Base-by-base conservation (phyloP, 805 yeast genomes). In the Candida ascalaphidarum region DNA sequence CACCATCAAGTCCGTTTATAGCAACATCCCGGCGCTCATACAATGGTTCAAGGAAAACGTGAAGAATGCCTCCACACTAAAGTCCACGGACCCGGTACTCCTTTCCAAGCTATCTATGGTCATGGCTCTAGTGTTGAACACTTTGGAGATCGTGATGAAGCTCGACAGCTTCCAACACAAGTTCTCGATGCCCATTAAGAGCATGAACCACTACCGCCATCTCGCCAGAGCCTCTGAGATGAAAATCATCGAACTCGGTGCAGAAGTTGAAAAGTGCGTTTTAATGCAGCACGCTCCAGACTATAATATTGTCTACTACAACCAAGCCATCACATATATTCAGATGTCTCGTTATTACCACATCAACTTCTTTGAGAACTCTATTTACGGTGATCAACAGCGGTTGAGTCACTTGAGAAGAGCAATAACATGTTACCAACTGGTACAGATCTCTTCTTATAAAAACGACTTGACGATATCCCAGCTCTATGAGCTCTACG, bases 221-320 rank as follows among this genome's bases (percentile, higher is more conserved):
- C 46, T 49, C 30, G 51, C 50, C 26, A 48, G 40, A 27, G 29
- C 42, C 11, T 34, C 50, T 21, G 48, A 53, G 28, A 40, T 43
- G 29, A 55, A 48, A 31, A 46, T 50, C 28, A 34, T 52, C 19
- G 63, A 56, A 27, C 43, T 48, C 17, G 41, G 41, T 21, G 41
- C 47, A 7, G 38, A 45, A 25, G 37, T 49, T 13, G 39, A 51
- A 21, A 45, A 40, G 34, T n/a, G n/a, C n/a, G n/a, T n/a, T n/a
- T n/a, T n/a, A n/a, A n/a, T n/a, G n/a, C n/a, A n/a, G n/a, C n/a
- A n/a, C n/a, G n/a, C n/a, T n/a, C n/a, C n/a, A n/a, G n/a, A n/a
- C n/a, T n/a, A n/a, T n/a, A n/a, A n/a, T n/a, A n/a, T n/a, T n/a
- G 42, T 54, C 19, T 50, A 49, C 30, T 58, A 55, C 34, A 52